Evolutionary conservation across 2,329 filamentous ascomycete genomes (phyloP), one percentile per base, ranked within the genome.

Genomic region (Graphiopsis chlorocephala): DNA sequence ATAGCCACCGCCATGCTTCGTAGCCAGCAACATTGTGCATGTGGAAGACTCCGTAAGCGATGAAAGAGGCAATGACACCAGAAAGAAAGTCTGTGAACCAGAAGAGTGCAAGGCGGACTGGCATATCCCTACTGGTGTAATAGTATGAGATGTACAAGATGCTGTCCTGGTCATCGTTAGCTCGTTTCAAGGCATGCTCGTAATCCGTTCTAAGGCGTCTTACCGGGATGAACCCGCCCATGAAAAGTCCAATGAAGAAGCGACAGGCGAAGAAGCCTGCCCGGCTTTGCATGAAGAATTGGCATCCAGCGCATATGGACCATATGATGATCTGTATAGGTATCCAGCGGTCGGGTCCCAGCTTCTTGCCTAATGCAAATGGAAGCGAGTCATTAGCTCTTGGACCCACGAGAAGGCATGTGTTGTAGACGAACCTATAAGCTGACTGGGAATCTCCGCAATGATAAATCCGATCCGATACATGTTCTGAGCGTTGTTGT

Each of bases 381-480:
- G 17, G 17, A 20, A 42, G 4, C 4, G 1, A 20, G n/a, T 45
- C n/a, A n/a, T n/a, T 45, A 45, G 38, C 38, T 20, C 11, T 10
- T 10, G 38, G 7, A n/a, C n/a, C 8, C n/a, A 45, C 11, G 8
- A 11, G 17, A 7, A 20, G 8, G 10, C 15, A 26, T 26, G 25
- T 17, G 15, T 4, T 45, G 4, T 4, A 10, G 10, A 52, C 25
- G 5, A 2, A 52, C 78, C 80, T 23, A 82, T 76, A 6, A 76
- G 67, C 60, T 75, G 74, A 28, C 74, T 75, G 0, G 76, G 76
- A 23, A 78, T 48, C 63, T 77, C 76, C 4, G 76, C 75, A 57
- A 74, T 70, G 15, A 96, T 92, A 79, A 96, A 96, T 77, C 91
- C 92, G 28, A 86, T 84, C 77, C 90, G 94, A 81, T 96, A 96